phyloP scores from a whole-genome alignment of 345 rosid species.

The Moringa oleifera region DNA sequence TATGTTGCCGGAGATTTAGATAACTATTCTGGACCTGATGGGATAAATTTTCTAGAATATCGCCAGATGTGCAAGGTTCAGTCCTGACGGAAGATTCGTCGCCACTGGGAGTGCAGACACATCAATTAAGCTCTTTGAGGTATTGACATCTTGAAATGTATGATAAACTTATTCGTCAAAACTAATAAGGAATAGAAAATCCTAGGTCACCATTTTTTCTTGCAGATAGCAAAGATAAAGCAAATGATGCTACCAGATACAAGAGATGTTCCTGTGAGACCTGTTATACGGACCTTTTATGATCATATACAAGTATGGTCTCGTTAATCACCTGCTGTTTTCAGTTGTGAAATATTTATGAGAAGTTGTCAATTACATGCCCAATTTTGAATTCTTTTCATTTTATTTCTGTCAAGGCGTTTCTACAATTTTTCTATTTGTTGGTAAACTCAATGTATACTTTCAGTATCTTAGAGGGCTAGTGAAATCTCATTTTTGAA shows the following conservation, averaged over 20 bases:
- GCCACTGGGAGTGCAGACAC: constrained; percentile 89
- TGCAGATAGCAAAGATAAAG: constrained; percentile 68
- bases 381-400: too few species aligned
- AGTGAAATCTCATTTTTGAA: background rate
- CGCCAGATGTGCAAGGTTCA: constrained; percentile 87
- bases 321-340: constrained; percentile 8
- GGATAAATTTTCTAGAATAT: constrained; percentile 44
- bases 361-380: too few species aligned
- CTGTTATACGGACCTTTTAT: constrained; percentile 76
- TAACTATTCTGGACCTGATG: constrained; percentile 9
- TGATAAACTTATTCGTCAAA: background rate
- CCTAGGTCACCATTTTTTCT: constrained; percentile 7
- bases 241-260: constrained; percentile 71
- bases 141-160: constrained; percentile 10
- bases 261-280: constrained; percentile 60
- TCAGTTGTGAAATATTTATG: too few species aligned
- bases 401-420: too few species aligned
- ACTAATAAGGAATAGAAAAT: background rate
- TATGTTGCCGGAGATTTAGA: background rate
- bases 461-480: background rate
- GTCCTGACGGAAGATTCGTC: constrained; percentile 77
- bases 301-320: constrained; percentile 65
- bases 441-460: too few species aligned
- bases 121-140: constrained; percentile 89
- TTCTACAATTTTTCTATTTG: too few species aligned